Base-by-base conservation (phyloP, 108 stramenopile species). In the Pseudonitzschia pungens region DNA sequence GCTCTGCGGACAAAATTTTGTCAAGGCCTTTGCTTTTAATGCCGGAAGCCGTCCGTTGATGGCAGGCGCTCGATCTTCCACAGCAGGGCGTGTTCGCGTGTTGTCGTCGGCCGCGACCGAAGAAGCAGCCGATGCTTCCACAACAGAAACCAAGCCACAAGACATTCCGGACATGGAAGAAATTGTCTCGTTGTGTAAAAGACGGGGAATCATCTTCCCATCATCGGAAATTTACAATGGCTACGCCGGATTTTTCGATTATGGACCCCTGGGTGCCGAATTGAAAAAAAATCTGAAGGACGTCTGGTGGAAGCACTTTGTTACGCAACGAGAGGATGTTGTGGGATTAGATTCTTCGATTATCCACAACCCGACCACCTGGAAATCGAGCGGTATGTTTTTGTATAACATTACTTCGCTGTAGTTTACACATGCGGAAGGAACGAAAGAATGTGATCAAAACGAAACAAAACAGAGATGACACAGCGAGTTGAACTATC, bases 201-300 rank as follows among this genome's bases (percentile, higher is more conserved):
- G 93, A 32, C 91, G 97, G 10, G 99, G 97, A 16, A 95, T 99
- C 73, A 94, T 98, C 57, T 98, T 98, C 79, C 96, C 90, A 10
- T 96, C 97, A 4, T 88, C 87, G 18, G 98, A 98, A 77, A 96
- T 98, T 65, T 98, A 99, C 86, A 98, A 97, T 70, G 97, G 97
- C 31, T 95, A 88, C 76, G 92, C 94, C 33, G 97, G 96, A 65
- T 98, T 98, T 78, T 99, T 92, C 83, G 99, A 99, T 83, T 99
- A 97, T 75, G 99, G 99, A 26, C 98, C 97, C 4, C 72, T 99
- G 36, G 99, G 99, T 27, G 69, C 81, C 9, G 93, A 96, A 72
- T 76, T 96, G 26, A 96, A 95, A 65, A 81, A 82, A 48, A 96
- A 97, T 74, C 81, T 97, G 73, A 94, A 94, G 80, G 90, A 96